Evolutionary conservation across 2,329 filamentous ascomycete species (phyloP).

Genomic region (Fusarium sp.): DNA sequence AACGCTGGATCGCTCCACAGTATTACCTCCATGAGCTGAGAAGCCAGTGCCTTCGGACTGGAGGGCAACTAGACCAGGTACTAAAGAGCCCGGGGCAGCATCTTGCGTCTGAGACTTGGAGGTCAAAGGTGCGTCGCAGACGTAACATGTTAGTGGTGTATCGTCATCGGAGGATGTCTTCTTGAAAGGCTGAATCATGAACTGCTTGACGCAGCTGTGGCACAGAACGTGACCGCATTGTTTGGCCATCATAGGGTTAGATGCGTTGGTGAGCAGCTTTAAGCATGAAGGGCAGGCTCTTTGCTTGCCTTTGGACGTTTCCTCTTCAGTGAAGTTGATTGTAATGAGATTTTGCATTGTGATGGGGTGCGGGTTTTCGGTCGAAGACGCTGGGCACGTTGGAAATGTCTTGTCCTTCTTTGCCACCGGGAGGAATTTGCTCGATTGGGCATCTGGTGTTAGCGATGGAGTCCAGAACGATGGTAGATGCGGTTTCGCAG

Average conservation of each 20-base stretch:
- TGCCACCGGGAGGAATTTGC: slow-evolving; percentile 65
- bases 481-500: slow-evolving; percentile 75
- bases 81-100: slow-evolving; percentile 65
- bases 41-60: slow-evolving; percentile 92
- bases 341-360: slow-evolving; percentile 82
- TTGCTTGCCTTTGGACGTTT: slow-evolving; percentile 58
- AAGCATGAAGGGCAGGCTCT: slow-evolving; percentile 84
- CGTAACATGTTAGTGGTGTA: slow-evolving; percentile 73
- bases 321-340: slow-evolving; percentile 81
- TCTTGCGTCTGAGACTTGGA: slow-evolving; percentile 57
- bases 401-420: slow-evolving; percentile 75
- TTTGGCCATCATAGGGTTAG: slow-evolving; percentile 83
- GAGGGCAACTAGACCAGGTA: slow-evolving; percentile 80
- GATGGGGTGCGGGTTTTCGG: slow-evolving; percentile 75
- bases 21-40: slow-evolving; percentile 84
- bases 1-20: slow-evolving; percentile 81
- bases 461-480: slow-evolving; percentile 95
- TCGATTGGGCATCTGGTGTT: slow-evolving; percentile 67
- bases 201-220: slow-evolving; percentile 83
- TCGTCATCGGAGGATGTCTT: slow-evolving; percentile 58
- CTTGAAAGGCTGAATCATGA: slow-evolving; percentile 72
- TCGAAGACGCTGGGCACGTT: slow-evolving; percentile 79
- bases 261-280: slow-evolving; percentile 83
- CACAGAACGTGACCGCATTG: slow-evolving; percentile 94
- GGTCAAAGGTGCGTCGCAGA: slow-evolving; percentile 85